A percentile compares a stretch with the other conserved stretches of the same genome.
phyloP scores from a whole-genome alignment of 2,329 filamentous ascomycete genomes.

The Fusarium praegraminearum region DNA sequence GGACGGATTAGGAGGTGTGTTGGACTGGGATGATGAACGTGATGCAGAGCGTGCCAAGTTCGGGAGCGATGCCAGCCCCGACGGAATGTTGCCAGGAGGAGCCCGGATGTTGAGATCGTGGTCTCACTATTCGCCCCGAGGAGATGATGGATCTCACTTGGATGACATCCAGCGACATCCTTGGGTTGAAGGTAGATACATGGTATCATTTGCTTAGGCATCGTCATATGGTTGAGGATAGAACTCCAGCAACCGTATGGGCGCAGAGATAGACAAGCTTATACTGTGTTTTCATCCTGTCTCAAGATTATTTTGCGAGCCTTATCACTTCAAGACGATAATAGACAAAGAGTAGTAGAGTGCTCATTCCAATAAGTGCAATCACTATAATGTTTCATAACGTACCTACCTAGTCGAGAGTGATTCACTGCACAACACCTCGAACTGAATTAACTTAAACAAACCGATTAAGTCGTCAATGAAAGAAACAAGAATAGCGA shows the following conservation, averaged over 20 bases:
- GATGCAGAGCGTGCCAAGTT: conserved; percentile 51
- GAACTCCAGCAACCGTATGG: background rate
- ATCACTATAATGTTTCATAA: background rate
- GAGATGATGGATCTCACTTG: conserved; percentile 55
- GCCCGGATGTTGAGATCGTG: conserved; percentile 47
- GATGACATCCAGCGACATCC: conserved; percentile 46
- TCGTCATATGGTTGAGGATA: background rate
- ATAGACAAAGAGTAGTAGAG: background rate
- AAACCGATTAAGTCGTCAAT: background rate
- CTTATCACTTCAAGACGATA: background rate
- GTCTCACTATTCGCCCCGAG: conserved; percentile 55
- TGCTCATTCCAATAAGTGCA: background rate
- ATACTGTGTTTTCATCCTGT: background rate
- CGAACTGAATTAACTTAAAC: background rate
- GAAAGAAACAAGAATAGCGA: background rate
- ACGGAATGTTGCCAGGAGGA: conserved; percentile 53
- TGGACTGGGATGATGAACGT: conserved; percentile 56
- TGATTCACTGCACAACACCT: background rate
- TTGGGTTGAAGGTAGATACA: conserved; percentile 35
- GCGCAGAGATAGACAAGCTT: background rate
- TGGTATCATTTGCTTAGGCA: conserved; percentile 25
- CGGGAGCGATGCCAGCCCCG: conserved; percentile 53
- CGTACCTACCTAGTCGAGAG: background rate
- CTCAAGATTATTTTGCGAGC: background rate
- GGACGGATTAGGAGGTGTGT: conserved; percentile 54